These are phyloP conservation scores for Backusella tarrabulga DNA, from an alignment of 192 early-diverging fungal species.

Conservation along the genomic window DNA sequence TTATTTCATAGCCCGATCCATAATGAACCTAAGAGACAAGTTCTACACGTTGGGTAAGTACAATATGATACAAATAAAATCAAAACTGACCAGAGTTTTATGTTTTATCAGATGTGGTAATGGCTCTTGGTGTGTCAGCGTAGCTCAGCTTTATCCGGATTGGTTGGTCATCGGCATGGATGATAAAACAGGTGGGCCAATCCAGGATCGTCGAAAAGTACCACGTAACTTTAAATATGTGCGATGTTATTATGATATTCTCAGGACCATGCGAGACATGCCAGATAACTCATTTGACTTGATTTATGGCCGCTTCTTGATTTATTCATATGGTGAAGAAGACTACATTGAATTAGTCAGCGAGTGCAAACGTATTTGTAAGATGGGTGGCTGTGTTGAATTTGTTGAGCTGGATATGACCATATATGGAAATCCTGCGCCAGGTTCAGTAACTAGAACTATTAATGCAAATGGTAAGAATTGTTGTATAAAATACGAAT, in stretches of 20 bases:
- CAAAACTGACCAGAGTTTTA: not conserved
- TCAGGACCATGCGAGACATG: conserved; percentile 8
- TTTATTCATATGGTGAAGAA: conserved; percentile 9
- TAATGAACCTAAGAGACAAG: conserved; percentile 6
- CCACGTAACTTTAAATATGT: conserved; percentile 22
- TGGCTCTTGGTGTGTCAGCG: conserved; percentile 15
- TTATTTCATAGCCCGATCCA: conserved; percentile 17
- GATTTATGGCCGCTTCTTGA: conserved; percentile 16
- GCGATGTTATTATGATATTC: conserved; percentile 12
- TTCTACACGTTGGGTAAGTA: conserved; percentile 28
- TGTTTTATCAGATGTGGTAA: conserved; percentile 20
- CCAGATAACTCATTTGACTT: conserved; percentile 24
- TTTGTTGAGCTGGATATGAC: conserved; percentile 30
- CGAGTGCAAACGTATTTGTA: conserved; percentile 25
- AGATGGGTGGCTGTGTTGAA: conserved; percentile 29
- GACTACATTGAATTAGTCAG: conserved; percentile 10
- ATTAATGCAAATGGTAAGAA: conserved; percentile 23
- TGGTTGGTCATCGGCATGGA: conserved; percentile 20
- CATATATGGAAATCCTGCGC: conserved; percentile 9
- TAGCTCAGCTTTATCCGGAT: not conserved
- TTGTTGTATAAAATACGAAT: not conserved
- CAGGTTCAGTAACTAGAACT: not conserved
- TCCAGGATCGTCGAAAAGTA: not conserved
- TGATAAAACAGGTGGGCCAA: conserved; percentile 11
- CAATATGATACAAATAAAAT: not conserved